Base-by-base conservation (phyloP, 495 filamentous ascomycete species). In the Annulohypoxylon bovei region DNA sequence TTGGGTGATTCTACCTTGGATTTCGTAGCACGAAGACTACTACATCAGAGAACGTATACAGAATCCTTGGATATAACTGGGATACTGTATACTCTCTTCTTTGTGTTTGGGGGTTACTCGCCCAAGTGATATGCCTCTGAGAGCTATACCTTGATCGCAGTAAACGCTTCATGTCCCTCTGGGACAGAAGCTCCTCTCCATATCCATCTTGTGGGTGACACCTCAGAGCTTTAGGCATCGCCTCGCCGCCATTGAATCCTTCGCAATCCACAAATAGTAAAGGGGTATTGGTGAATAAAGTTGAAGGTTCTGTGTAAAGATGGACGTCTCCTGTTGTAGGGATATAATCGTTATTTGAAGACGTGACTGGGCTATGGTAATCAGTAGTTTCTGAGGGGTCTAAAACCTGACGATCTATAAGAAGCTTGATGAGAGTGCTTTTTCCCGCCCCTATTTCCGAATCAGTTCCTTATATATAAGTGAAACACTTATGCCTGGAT, bases 181-280 rank as follows among this genome's bases (percentile, higher is more conserved):
- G n/a, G 16, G 20, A 33, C 3, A 25, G 14, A 18, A 12, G 49
- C 20, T 6, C 27, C 6, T 53, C 28, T 7, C 16, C 16, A 11
- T 11, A 6, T 18, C 28, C 7, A 20, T 53, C 28, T 2, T 33
- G 16, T 33, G 27, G 16, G 7, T 18, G 8, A 33, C 7, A 32
- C 16, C 49, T 32, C 28, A 53, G 49, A 53, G 49, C 49, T 53
- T 53, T 53, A 33, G 49, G 49, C 49, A 53, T 32, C 16, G 49
- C 49, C 23, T 53, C 49, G 49, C 49, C 49, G 16, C 49, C 49
- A 53, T 32, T 53, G 23, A 53, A 20, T 8, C 49, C 14, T 53
- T 53, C 49, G 6, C 49, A 53, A 28, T 53, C 49, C 20, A 20
- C 49, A 18, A 33, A 53, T 53, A 53, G 49, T 11, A 53, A 53